Evolutionary conservation across 169 alveolate genomes (phyloP), one percentile per base, ranked within the genome.

Genomic region (Cryptosporidium baileyi): DNA sequence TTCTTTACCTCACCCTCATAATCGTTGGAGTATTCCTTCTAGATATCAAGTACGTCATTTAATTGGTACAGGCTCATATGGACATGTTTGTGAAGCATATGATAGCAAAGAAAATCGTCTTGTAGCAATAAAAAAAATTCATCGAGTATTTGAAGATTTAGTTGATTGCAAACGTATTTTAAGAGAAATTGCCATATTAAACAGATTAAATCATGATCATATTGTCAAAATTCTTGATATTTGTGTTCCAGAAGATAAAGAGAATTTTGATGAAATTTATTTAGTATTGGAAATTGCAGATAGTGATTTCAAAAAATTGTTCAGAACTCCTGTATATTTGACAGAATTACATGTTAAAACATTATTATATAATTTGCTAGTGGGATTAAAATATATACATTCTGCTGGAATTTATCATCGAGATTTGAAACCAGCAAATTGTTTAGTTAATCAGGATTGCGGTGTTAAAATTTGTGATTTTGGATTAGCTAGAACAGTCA

Each of bases 401-500:
- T 92, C 96, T 13, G 98, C 98, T 1, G 96, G 97, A 80, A 97
- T 98, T 17, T 92, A 95, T 60, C 99, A 98, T 88, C 93, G 99
- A 74, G 99, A 98, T 90, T 92, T 97, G 57, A 98, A 98, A 85
- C 99, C 99, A 22, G 98, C 98, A 44, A 98, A 97, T 89, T 94
- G 98, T 59, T 94, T 98, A 19, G 95, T 98, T 41, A 97, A 97
- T 91, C 97, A 97, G 90, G 99, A 97, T 91, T 98, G 99, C 90
- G 96, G 97, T 67, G 97, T 97, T 40, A 98, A 97, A 91, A 95
- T 98, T 44, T 97, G 99, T 79, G 99, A 97, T 82, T 97, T 97
- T 81, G 99, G 99, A 26, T 88, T 97, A 61, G 99, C 99, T 19
- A 91, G 99, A 54, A 92, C 97, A 44, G 85, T 74, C n/a, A 74